Evolutionary conservation across 768 basidiomycete species (phyloP).

Genomic region (Auricularia sp.): DNA sequence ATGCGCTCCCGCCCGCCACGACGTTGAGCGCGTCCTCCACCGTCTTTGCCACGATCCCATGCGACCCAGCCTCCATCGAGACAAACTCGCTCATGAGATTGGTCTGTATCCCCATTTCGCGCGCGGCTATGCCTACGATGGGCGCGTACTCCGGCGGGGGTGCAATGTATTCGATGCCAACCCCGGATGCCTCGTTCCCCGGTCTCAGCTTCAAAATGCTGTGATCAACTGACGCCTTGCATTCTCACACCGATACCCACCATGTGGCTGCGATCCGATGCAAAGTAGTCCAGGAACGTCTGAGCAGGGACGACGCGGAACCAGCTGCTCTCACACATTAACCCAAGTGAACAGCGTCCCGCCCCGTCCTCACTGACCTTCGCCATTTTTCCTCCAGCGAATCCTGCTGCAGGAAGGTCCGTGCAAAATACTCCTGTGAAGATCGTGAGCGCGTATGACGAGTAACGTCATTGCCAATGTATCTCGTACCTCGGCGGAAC

Average conservation of each 20-base stretch:
- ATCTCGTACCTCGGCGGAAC: slow-evolving; percentile 28
- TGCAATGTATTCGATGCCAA: slow-evolving; percentile 26
- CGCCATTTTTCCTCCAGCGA: slow-evolving; percentile 7
- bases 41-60: slow-evolving; percentile 29
- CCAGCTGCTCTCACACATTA: slow-evolving; percentile 27
- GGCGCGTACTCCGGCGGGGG: slow-evolving; percentile 42
- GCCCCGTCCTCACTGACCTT: slow-evolving; percentile 8
- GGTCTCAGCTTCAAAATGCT: background rate
- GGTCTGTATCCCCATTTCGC: slow-evolving; percentile 28
- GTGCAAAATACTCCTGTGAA: slow-evolving; percentile 16
- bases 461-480: background rate
- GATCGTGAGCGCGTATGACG: slow-evolving; percentile 6
- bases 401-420: slow-evolving; percentile 17
- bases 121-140: slow-evolving; percentile 37
- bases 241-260: slow-evolving; percentile 25
- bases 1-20: slow-evolving; percentile 16
- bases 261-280: slow-evolving; percentile 73
- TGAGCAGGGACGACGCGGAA: slow-evolving; percentile 52
- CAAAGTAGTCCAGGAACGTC: slow-evolving; percentile 48
- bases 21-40: slow-evolving; percentile 18
- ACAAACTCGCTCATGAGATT: slow-evolving; percentile 57
- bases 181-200: background rate
- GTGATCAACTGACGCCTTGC: slow-evolving; percentile 2
- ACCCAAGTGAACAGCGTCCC: background rate
- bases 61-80: slow-evolving; percentile 32